phyloP scores from a whole-genome alignment of 192 early-diverging fungal species.

The Coemansia sp. region DNA sequence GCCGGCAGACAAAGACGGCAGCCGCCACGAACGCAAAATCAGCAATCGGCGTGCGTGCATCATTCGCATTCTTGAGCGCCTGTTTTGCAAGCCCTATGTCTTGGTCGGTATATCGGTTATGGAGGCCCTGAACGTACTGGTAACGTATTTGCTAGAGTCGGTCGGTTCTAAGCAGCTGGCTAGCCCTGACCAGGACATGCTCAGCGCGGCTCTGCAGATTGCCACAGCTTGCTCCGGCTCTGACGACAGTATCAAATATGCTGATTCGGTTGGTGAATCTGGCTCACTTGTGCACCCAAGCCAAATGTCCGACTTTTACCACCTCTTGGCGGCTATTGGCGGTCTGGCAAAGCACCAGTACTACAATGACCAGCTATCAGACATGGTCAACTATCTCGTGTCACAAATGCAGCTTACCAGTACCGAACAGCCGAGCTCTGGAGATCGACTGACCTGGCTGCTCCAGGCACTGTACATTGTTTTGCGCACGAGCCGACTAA shows the following conservation, averaged over 20 bases:
- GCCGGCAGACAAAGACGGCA: neutral
- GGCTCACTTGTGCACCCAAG: neutral
- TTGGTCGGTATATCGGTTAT: constrained; percentile 54
- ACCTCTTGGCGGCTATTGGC: constrained; percentile 46
- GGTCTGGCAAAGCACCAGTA: constrained; percentile 51
- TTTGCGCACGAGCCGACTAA: constrained; percentile 7
- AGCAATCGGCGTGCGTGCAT: constrained; percentile 29
- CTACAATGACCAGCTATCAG: constrained; percentile 42
- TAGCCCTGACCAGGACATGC: constrained; percentile 17
- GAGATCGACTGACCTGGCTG: constrained; percentile 15
- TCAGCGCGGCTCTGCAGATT: constrained; percentile 16
- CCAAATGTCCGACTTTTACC: constrained; percentile 32
- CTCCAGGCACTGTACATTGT: constrained; percentile 31
- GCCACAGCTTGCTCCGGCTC: neutral
- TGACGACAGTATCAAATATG: neutral
- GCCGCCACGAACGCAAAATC: constrained; percentile 2
- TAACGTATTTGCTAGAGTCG: constrained; percentile 38
- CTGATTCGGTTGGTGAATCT: neutral
- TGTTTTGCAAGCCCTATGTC: constrained; percentile 49
- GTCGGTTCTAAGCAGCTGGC: constrained; percentile 8
- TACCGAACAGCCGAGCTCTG: neutral
- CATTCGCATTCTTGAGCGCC: constrained; percentile 39
- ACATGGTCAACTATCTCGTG: constrained; percentile 44
- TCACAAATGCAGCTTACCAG: constrained; percentile 25
- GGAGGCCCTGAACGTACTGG: constrained; percentile 50